Evolutionary conservation across 352 stramenopile genomes (phyloP), one percentile per base, ranked within the genome.

Genomic region (Thalassiosira hispida): DNA sequence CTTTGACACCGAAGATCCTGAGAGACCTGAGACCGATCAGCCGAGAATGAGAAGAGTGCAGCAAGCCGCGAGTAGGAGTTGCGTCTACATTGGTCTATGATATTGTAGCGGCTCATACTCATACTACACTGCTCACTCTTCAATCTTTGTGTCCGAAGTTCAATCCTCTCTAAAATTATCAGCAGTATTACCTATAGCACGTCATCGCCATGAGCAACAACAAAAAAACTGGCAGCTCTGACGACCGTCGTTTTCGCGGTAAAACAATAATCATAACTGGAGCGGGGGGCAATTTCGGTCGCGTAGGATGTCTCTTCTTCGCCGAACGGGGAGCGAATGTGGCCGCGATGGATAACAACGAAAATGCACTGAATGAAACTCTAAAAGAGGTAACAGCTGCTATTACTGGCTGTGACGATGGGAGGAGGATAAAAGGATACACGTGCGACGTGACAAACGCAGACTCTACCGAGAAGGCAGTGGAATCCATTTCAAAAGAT

Each of bases 181-280:
- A n/a, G n/a, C n/a, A n/a, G n/a, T n/a, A n/a, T n/a, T n/a, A 57
- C 49, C 25, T 57, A 27, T n/a, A n/a, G n/a, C n/a, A n/a, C n/a
- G n/a, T n/a, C n/a, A n/a, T 57, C 22, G 44, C 44, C 40, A 56
- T 56, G 38, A 44, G 14, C 20, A 38, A 0, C 14, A 42, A 53
- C 12, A 35, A 14, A 33, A 51, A 55, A 53, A 18, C 23, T 4
- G 6, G 42, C 16, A 27, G 38, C 31, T n/a, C 25, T 55, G 29
- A 14, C 31, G 68, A 80, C 44, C 23, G 11, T 11, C 67, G 75
- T 20, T 93, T 93, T 51, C 46, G 35, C 16, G 80, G 78, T 14
- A 93, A 95, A 72, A 83, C 73, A 33, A 88, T 95, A 38, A 70
- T 95, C 12, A 86, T 95, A 23, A 95, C 91, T 12, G 91, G 91